Conservation (phyloP, 306 rosid genomes). For the Dalbergia cochinchinensis region DNA sequence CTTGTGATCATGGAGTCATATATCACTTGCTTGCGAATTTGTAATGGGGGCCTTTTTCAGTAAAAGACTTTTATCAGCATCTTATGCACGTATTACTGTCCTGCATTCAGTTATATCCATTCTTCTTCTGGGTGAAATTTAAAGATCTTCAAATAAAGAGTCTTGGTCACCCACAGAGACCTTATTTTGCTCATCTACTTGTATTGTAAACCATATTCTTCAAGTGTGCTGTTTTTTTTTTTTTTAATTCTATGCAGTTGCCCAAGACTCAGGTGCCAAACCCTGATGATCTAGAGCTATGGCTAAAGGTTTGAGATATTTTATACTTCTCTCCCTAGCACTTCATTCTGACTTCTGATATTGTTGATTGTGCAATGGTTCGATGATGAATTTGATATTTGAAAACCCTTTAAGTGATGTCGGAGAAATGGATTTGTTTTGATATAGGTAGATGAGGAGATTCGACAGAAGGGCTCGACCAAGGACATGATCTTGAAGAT, state of each 20-base stretch:
- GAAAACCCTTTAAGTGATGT: constrained; percentile 32
- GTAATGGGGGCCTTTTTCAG: too few relatives aligned
- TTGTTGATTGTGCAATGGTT: constrained; percentile 30
- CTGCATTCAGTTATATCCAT: constrained; percentile 7
- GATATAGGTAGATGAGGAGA: constrained; percentile 81
- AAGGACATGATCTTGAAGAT: constrained; percentile 94
- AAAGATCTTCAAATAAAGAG: constrained; percentile 13
- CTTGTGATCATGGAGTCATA: not conserved
- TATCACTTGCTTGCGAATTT: not conserved
- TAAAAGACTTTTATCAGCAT: not conserved
- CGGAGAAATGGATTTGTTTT: constrained; percentile 35
- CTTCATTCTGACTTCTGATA: constrained; percentile 20
- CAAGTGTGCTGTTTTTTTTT: constrained; percentile 23
- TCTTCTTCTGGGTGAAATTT: constrained; percentile 13
- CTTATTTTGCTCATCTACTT: constrained; percentile 4
- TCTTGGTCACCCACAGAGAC: constrained; percentile 26
- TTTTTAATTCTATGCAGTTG: constrained; percentile 62
- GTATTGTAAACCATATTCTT: constrained; percentile 14
- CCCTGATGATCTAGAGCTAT: constrained; percentile 83
- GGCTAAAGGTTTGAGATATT: constrained; percentile 79
- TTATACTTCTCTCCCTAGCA: constrained; percentile 1
- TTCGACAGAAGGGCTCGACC: constrained; percentile 95
- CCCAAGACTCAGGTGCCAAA: constrained; percentile 74
- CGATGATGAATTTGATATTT: not conserved
- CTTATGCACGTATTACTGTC: constrained; percentile 31